phyloP scores from a whole-genome alignment of 2,329 filamentous ascomycete genomes.

The Didymella pomorum region DNA sequence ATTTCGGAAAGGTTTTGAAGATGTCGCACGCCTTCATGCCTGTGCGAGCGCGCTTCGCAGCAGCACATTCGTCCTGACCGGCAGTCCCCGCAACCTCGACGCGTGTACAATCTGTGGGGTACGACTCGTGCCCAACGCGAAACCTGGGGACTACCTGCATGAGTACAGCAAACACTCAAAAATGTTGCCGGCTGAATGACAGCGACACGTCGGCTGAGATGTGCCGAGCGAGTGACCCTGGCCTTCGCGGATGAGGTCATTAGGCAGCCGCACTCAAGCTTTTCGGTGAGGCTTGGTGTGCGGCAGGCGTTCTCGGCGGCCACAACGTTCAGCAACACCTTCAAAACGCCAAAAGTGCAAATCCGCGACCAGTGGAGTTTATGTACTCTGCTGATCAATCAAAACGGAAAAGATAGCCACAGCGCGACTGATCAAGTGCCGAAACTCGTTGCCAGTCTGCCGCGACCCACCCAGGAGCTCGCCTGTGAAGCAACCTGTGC shows the following conservation, averaged over 20 bases:
- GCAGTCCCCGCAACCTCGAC: background rate
- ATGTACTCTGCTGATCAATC: constrained; percentile 7
- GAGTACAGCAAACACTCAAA: background rate
- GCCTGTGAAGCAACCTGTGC: constrained; percentile 9
- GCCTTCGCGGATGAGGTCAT: constrained; percentile 10
- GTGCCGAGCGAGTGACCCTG: constrained; percentile 2
- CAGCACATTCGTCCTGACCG: background rate
- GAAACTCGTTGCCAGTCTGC: constrained; percentile 8
- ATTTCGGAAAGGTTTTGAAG: background rate
- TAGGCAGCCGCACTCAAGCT: constrained; percentile 14
- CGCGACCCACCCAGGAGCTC: constrained; percentile 13
- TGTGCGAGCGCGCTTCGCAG: background rate
- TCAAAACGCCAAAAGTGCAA: background rate
- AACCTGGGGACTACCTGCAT: background rate
- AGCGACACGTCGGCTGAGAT: constrained; percentile 4
- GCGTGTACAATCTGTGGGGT: constrained; percentile 1
- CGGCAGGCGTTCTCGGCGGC: constrained; percentile 4
- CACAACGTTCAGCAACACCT: background rate
- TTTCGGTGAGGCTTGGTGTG: constrained; percentile 13
- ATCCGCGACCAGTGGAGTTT: background rate
- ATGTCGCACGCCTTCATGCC: background rate
- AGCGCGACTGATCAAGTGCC: constrained; percentile 9
- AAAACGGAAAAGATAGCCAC: background rate
- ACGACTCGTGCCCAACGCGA: background rate
- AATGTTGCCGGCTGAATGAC: background rate